Base-by-base conservation (phyloP, 768 basidiomycete species). In the Suillus discolor region DNA sequence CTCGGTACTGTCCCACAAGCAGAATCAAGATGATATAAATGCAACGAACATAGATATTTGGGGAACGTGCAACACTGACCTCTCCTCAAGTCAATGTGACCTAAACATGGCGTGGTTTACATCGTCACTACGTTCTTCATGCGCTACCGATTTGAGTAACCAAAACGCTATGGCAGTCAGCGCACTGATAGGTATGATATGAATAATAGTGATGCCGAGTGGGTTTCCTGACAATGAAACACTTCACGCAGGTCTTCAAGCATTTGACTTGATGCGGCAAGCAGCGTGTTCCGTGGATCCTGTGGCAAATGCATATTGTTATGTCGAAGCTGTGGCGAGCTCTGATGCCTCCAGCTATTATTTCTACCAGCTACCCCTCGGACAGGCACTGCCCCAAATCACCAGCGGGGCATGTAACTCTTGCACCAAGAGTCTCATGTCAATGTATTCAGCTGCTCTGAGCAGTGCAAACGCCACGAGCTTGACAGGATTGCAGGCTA, bases 1-100 rank as follows among this genome's bases (percentile, higher is more conserved):
- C 25, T 63, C 23, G 11, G 18, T 36, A 11, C 34, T 62, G 61
- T 62, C 18, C 5, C 60, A 25, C 41, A 68, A 75, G 75, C 79
- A 93, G 91, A 87, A 89, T 42, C 89, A 91, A 77, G 72, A 75
- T 3, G 88, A 91, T 75, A 72, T 86, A 47, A 84, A 86, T 1
- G 73, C 83, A 42, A 80, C 93, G 71, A 94, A 94, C 71, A 75
- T 79, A 11, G 79, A 93, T 60, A 72, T 94, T 8, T 92, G 91
- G 89, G 91, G 91, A 3, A 92, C 90, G 0, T 96, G 94, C 75
- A 89, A 93, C 69, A 91, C 91, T 7, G 77, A 73, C 18, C 71
- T 76, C 1, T 71, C 74, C 3, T 73, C 78, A 16, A 80, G 76
- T 28, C 82, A 88, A 66, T 96, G 93, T 70, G 69, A 77, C n/a